phyloP scores from a whole-genome alignment of 768 basidiomycete genomes.

The Termitomyces sp. region DNA sequence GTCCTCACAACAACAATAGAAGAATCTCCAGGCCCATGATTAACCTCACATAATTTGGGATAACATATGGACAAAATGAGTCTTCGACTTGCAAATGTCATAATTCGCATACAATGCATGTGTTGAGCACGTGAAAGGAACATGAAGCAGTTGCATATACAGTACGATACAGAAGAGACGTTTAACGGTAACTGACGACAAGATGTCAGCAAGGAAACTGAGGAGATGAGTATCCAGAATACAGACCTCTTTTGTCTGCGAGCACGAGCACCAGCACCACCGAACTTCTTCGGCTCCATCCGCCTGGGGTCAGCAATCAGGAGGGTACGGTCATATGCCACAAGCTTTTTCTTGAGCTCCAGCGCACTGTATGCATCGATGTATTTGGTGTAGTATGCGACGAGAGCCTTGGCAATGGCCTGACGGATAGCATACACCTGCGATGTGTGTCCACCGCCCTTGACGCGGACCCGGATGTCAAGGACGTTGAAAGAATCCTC shows the following conservation, averaged over 20 bases:
- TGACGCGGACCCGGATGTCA: slow-evolving; percentile 96
- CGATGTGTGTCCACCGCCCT: slow-evolving; percentile 98
- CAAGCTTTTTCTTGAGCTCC: slow-evolving; percentile 97
- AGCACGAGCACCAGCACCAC: slow-evolving; percentile 96
- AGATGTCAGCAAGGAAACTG: slow-evolving; percentile 6
- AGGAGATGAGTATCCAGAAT: neutral
- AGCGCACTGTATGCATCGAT: slow-evolving; percentile 95
- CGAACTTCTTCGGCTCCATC: slow-evolving; percentile 99
- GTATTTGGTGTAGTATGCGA: slow-evolving; percentile 99
- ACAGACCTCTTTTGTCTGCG: slow-evolving; percentile 92
- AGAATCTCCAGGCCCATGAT: neutral
- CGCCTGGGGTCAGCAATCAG: slow-evolving; percentile 93
- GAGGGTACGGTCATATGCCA: slow-evolving; percentile 89
- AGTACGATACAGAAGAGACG: slow-evolving; percentile 24
- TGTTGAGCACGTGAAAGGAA: slow-evolving; percentile 31
- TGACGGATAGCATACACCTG: slow-evolving; percentile 99
- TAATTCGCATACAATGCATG: slow-evolving; percentile 28
- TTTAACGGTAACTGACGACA: slow-evolving; percentile 70
- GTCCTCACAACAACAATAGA: too few species aligned
- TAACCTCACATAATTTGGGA: neutral
- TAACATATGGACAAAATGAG: neutral
- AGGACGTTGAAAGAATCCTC: slow-evolving; percentile 82
- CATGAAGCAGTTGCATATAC: slow-evolving; percentile 35
- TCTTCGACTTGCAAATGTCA: slow-evolving; percentile 7
- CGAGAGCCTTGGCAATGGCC: slow-evolving; percentile 95